Base-by-base conservation (phyloP, 352 stramenopile genomes). In the Phytophthora parvispora region DNA sequence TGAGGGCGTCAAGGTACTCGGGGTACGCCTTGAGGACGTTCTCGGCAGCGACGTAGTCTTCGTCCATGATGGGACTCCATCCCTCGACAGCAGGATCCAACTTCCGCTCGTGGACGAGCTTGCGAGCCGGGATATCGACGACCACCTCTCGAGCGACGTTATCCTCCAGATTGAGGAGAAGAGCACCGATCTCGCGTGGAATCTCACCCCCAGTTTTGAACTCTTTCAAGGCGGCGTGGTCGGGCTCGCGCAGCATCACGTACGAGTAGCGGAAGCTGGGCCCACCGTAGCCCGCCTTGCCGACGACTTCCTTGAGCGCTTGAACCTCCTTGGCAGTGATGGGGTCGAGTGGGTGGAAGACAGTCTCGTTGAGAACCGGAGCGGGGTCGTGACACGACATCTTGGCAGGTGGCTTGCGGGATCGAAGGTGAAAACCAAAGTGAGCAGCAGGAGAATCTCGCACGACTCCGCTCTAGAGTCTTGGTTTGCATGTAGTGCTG, bases 201-300 rank as follows among this genome's bases (percentile, higher is more conserved):
- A 82, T 45, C 55, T 34, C 15, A 18, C 77, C 60, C 20, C 71
- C 71, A 8, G 20, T 43, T 25, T 58, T 58, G 51, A 71, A 82
- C 13, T 42, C 43, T 18, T 40, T 24, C 31, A 82, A 47, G 16
- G 71, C 80, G 15, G 48, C 58, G 60, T 82, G 67, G 60, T 82
- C 67, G 1, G 74, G 74, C 48, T 82, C 74, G 25, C 74, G 74
- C 60, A 82, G 56, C 71, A 82, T 71, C 38, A 82, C 74, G 63
- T 82, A 82, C 54, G 74, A 82, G 71, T 72, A 82, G 32, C 74
- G 74, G 4, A 68, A 28, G 22, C 61, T 49, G 22, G 64, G 43
- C 18, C 40, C 40, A 6, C n/a, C 20, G 9, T 75, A 77, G 22
- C 70, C 74, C 8, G 56, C 53, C 3, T 73, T 63, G 1, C 31